phyloP scores from a whole-genome alignment of 2,329 filamentous ascomycete species.

The Drechslerella dactyloides region DNA sequence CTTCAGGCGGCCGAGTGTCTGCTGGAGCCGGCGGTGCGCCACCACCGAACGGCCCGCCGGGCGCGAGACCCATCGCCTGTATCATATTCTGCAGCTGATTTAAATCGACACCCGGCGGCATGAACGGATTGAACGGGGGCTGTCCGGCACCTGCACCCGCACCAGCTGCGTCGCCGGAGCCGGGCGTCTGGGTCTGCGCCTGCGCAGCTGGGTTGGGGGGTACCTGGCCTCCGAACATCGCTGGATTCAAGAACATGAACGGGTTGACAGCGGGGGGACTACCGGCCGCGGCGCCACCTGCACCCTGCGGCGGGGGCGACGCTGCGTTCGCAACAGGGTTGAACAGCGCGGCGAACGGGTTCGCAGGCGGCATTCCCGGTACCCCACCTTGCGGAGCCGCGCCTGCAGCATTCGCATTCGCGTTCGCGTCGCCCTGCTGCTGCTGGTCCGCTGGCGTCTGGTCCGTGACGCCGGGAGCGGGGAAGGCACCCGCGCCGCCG shows the following conservation, averaged over 20 bases:
- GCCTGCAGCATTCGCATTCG: constrained; percentile 34
- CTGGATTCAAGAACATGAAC: constrained; percentile 39
- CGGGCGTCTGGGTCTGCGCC: constrained; percentile 51
- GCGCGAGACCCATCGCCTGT: constrained; percentile 59
- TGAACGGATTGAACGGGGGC: constrained; percentile 61
- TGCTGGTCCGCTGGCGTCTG: constrained; percentile 70
- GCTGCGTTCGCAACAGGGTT: constrained; percentile 50
- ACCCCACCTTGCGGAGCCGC: constrained; percentile 26
- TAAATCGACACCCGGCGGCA: constrained; percentile 68
- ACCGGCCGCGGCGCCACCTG: constrained; percentile 52
- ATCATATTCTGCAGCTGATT: constrained; percentile 66
- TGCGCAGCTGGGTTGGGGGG: constrained; percentile 56
- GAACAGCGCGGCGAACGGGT: constrained; percentile 70
- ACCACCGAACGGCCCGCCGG: constrained; percentile 51
- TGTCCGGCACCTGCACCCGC: constrained; percentile 52
- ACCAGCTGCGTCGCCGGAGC: constrained; percentile 6
- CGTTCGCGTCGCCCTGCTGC: constrained; percentile 56
- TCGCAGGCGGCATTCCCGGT: constrained; percentile 56
- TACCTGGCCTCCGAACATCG: constrained; percentile 53
- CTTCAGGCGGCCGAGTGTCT: constrained; percentile 90
- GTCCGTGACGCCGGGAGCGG: constrained; percentile 89
- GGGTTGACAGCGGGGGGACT: constrained; percentile 18
- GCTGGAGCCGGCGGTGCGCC: constrained; percentile 64
- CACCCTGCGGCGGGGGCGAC: constrained; percentile 54
- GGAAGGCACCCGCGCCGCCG: constrained; percentile 69